Evolutionary conservation across 1,139 yeast species (phyloP).

Genomic region (Yamadazyma taylorii): DNA sequence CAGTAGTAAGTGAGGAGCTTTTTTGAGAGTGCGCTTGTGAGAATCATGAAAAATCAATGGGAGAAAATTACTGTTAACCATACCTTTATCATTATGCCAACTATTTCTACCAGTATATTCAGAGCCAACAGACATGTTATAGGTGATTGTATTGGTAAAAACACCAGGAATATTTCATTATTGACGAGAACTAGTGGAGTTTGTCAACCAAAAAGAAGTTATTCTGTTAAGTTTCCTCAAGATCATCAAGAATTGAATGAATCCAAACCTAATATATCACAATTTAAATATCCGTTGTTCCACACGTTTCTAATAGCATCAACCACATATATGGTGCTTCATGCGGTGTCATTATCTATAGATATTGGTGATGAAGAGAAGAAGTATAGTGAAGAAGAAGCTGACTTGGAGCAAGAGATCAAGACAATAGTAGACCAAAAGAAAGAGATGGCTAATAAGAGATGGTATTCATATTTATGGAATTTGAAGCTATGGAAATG

Average conservation of each 20-base stretch:
- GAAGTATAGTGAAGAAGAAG: slow-evolving; percentile 24
- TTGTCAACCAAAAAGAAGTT: no score
- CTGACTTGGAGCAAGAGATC: slow-evolving; percentile 29
- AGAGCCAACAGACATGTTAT: no score
- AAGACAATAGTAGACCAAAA: slow-evolving; percentile 33
- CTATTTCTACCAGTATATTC: no score
- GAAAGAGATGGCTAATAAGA: slow-evolving; percentile 22
- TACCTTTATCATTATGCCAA: no score
- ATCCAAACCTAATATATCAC: slow-evolving; percentile 34
- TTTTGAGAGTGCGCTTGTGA: no score
- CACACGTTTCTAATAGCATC: slow-evolving; percentile 45
- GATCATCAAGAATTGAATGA: slow-evolving; percentile 3
- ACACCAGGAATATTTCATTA: no score
- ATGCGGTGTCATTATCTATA: slow-evolving; percentile 32
- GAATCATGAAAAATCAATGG: no score
- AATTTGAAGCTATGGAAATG: slow-evolving; percentile 8
- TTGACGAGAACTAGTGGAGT: no score
- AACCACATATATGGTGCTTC: slow-evolving; percentile 37
- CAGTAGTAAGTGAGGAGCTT: no score
- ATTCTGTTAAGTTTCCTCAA: slow-evolving; percentile 13
- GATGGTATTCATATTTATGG: slow-evolving; percentile 29
- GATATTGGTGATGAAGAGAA: slow-evolving; percentile 33
- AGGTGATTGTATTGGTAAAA: no score
- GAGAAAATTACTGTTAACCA: no score
- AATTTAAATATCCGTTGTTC: slow-evolving; percentile 39